Evolutionary conservation across 2,329 filamentous ascomycete species (phyloP).

Genomic region (Coniochaeta ligniaria): DNA sequence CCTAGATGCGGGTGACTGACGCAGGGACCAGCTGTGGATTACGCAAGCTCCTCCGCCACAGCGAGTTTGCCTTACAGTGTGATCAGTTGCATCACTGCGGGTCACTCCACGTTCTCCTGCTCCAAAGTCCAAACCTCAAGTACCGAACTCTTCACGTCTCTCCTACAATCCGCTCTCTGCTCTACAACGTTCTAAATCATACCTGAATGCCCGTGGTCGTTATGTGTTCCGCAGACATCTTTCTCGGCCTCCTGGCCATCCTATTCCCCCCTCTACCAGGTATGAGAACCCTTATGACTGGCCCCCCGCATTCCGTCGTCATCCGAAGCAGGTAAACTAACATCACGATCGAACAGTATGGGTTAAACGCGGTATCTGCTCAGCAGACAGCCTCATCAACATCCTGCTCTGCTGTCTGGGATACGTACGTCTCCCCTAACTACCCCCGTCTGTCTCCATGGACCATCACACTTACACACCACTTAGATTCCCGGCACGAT

Average conservation of each 20-base stretch:
- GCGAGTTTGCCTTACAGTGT: background rate
- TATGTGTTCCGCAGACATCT: conserved; percentile 56
- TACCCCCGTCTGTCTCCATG: background rate
- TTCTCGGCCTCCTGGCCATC: conserved; percentile 56
- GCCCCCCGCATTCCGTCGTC: conserved; percentile 16
- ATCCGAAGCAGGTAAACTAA: background rate
- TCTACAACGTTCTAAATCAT: background rate
- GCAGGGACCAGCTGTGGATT: background rate
- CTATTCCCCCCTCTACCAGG: conserved; percentile 60
- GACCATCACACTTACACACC: conserved; percentile 16
- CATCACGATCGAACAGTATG: conserved; percentile 56
- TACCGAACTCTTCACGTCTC: background rate
- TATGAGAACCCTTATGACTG: conserved; percentile 26
- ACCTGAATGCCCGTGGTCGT: conserved; percentile 6
- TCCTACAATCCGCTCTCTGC: background rate
- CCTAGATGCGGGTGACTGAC: background rate
- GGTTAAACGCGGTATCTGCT: conserved; percentile 93
- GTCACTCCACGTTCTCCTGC: background rate
- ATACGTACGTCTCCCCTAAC: conserved; percentile 40
- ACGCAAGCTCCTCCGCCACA: background rate
- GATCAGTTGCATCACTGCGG: background rate
- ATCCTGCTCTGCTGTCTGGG: conserved; percentile 78
- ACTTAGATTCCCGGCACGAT: conserved; percentile 73
- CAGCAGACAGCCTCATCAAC: conserved; percentile 89
- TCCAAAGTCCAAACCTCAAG: background rate